Evolutionary conservation across 805 yeast genomes (phyloP), one percentile per base, ranked within the genome.

Genomic region (Candida caryicola): DNA sequence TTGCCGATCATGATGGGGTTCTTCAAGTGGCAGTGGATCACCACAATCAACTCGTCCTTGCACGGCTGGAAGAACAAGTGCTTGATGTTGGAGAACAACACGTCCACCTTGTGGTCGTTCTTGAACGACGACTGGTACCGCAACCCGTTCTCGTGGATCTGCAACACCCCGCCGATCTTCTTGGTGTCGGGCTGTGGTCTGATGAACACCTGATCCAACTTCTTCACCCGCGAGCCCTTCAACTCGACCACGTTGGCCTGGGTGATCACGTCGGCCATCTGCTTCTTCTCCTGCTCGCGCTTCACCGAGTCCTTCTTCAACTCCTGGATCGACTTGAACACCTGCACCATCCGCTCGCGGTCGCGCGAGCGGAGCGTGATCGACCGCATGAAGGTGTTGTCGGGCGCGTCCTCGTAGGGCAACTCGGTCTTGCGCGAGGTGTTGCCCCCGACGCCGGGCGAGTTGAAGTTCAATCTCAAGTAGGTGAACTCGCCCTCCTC

Each of bases 141-240:
- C 46, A 93, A 76, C 78, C 99, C 99, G 62, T 91, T 93, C 59
- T 88, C 95, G 63, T 91, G 99, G 44, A 91, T 87, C 46, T 87
- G 86, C 40, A 91, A 76, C 14, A 82, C 77, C 23, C 98, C 97
- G 10, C 97, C 91, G 19, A 84, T 81, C 62, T 96, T 86, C 60
- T 91, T 91, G n/a, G 96, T 85, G 60, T 91, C 99, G 1, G 97
- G 97, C 33, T 90, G 87, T 28, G 99, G 99, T 59, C 98, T 82
- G 34, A 90, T 84, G 58, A 82, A 88, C 1, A 93, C 90, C 44
- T 83, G 82, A 47, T 91, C 98, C 47, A 93, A 69, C 58, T 91
- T 81, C 64, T 81, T 81, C 26, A 95, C 86, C 52, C 98, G 78
- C 31, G 90, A 85, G 8, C 86, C 85, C 57, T 79, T 81, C 41